A percentile compares a stretch with the other conserved stretches of the same genome.
Evolutionary conservation across 768 basidiomycete species (phyloP).

Genomic region (Leccinum olivaceopallidum): DNA sequence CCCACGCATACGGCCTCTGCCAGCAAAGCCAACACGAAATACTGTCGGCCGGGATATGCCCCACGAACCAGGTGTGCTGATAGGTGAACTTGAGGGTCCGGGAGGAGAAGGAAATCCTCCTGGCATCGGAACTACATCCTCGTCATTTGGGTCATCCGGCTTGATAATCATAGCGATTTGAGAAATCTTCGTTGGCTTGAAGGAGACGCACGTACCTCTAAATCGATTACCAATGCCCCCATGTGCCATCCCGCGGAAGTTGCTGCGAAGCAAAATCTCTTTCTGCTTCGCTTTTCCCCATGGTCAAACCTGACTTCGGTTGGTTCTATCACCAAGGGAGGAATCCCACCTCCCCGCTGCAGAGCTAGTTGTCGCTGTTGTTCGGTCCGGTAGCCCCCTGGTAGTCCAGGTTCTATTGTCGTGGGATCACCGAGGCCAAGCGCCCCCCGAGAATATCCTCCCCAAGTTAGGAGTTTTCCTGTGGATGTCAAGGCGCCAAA

Average conservation of each 20-base stretch:
- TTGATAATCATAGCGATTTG: constrained; percentile 15
- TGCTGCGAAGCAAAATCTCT: constrained; percentile 76
- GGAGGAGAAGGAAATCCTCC: constrained; percentile 33
- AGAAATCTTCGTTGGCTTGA: background rate
- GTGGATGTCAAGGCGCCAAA: constrained; percentile 76
- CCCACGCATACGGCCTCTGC: constrained; percentile 44
- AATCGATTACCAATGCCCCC: constrained; percentile 84
- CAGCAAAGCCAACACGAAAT: constrained; percentile 62
- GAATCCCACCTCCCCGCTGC: constrained; percentile 13
- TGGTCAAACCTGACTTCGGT: constrained; percentile 74
- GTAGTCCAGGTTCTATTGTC: constrained; percentile 47
- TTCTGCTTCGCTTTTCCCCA: constrained; percentile 45
- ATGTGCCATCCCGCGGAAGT: constrained; percentile 91
- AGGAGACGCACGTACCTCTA: constrained; percentile 51
- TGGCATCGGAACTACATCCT: constrained; percentile 31
- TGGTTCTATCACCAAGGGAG: constrained; percentile 55
- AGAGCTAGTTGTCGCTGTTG: constrained; percentile 35
- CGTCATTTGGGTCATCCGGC: constrained; percentile 38
- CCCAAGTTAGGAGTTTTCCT: constrained; percentile 84
- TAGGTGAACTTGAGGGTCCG: constrained; percentile 10
- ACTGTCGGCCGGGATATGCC: constrained; percentile 21
- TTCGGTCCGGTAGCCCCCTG: constrained; percentile 58
- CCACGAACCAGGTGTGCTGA: constrained; percentile 15
- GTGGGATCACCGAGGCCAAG: constrained; percentile 83
- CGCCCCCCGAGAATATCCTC: constrained; percentile 72